These are phyloP conservation scores for Epichloe bromicola DNA, from an alignment of 2,329 filamentous ascomycete species.

Conservation along the genomic window DNA sequence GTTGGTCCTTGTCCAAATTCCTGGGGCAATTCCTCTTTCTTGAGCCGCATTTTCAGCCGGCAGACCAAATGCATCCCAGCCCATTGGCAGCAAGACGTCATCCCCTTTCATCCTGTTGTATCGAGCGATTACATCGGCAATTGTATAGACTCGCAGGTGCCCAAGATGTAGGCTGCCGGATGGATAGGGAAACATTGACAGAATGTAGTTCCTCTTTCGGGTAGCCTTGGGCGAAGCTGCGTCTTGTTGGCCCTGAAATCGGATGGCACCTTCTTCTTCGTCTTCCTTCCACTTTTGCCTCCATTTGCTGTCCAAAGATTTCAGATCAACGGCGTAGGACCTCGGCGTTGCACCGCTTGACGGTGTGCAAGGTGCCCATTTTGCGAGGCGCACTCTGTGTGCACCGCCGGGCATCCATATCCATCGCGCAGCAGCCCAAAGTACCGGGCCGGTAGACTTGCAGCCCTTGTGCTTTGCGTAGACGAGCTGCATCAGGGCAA, in stretches of 20 bases:
- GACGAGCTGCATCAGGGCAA: conserved; percentile 16
- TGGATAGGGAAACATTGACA: conserved; percentile 91
- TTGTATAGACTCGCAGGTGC: conserved; percentile 79
- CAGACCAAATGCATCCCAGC: conserved; percentile 86
- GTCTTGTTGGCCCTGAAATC: conserved; percentile 8
- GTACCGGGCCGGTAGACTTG: conserved; percentile 7
- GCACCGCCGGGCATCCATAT: not conserved
- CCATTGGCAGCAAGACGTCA: conserved; percentile 75
- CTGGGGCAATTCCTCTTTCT: conserved; percentile 65
- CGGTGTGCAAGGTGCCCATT: not conserved
- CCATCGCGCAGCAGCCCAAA: conserved; percentile 4
- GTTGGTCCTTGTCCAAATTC: conserved; percentile 66
- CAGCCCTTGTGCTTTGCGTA: conserved; percentile 14
- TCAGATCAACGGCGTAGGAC: conserved; percentile 33
- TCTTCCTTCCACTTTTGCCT: conserved; percentile 29
- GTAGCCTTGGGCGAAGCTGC: conserved; percentile 18
- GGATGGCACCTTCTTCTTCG: conserved; percentile 9
- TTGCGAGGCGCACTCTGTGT: not conserved
- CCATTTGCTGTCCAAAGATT: conserved; percentile 37
- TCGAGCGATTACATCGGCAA: conserved; percentile 72
- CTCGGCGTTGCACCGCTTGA: conserved; percentile 11
- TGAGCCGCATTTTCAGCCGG: conserved; percentile 88
- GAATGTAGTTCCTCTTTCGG: conserved; percentile 42
- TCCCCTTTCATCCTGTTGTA: conserved; percentile 63
- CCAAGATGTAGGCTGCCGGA: conserved; percentile 79